Conservation (phyloP, 2,329 filamentous ascomycete species). For the Botrytis fabae region DNA sequence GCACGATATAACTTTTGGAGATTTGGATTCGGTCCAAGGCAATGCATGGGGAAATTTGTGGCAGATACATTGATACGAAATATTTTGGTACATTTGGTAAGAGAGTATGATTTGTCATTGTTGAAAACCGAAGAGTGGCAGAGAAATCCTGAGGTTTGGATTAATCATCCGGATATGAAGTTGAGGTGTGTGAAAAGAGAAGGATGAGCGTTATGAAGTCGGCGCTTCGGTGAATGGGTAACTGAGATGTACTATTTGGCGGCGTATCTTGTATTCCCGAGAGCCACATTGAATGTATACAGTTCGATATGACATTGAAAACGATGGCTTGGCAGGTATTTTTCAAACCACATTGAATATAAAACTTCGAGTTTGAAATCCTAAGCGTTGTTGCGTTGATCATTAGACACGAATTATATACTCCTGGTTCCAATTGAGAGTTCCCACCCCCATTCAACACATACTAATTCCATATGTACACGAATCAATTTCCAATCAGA, state of each 20-base stretch:
- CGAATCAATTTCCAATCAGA: not conserved
- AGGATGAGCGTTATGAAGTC: not conserved
- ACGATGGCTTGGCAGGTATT: not conserved
- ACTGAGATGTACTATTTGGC: not conserved
- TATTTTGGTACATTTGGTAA: constrained; percentile 22
- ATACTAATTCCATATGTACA: not conserved
- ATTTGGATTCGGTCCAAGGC: constrained; percentile 48
- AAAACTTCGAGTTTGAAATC: not conserved
- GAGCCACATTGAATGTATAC: not conserved
- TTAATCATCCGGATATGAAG: constrained; percentile 22
- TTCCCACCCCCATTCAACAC: not conserved
- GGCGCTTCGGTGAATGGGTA: not conserved
- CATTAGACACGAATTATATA: not conserved
- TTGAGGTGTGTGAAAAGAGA: constrained; percentile 19
- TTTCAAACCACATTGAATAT: not conserved
- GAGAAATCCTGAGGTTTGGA: constrained; percentile 18
- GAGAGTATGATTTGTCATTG: constrained; percentile 7
- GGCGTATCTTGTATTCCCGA: not conserved
- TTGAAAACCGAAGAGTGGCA: constrained; percentile 17
- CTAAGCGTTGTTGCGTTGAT: not conserved
- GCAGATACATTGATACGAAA: constrained; percentile 43
- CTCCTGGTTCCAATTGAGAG: not conserved
- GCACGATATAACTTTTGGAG: constrained; percentile 46
- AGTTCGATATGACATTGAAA: not conserved
- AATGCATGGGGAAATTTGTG: constrained; percentile 47